These are phyloP conservation scores for Moniliophthora roreri DNA, from an alignment of 1,284 basidiomycete genomes.

Conservation along the genomic window DNA sequence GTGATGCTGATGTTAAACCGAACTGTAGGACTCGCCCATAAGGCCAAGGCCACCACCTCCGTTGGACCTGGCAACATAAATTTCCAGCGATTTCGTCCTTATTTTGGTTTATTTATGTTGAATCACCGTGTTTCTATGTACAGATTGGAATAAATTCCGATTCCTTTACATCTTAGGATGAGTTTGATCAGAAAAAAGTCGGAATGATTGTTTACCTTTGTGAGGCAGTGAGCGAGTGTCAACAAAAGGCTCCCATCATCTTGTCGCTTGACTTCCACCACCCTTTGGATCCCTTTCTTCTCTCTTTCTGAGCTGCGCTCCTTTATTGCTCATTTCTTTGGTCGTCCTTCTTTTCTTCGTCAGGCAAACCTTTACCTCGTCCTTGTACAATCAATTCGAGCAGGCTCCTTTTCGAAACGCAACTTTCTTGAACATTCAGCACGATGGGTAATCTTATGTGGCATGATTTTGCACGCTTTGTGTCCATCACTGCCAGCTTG, in stretches of 20 bases:
- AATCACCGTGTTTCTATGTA: not conserved
- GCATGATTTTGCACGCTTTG: conserved; percentile 75
- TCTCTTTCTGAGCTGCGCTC: conserved; percentile 57
- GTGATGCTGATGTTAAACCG: conserved; percentile 9
- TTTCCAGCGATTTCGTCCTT: not conserved
- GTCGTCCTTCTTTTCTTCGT: conserved; percentile 17
- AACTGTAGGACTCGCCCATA: conserved; percentile 19
- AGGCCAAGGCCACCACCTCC: conserved; percentile 31
- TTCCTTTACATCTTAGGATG: not conserved
- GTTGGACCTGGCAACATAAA: conserved; percentile 21
- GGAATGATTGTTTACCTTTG: not conserved
- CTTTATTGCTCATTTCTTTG: conserved; percentile 30
- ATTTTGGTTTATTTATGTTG: conserved; percentile 1
- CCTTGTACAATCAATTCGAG: conserved; percentile 18
- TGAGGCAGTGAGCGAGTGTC: not conserved
- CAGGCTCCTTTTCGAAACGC: conserved; percentile 24
- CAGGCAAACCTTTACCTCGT: conserved; percentile 18
- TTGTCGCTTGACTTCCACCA: conserved; percentile 8
- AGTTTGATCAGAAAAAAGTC: too few relatives aligned
- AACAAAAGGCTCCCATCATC: conserved; percentile 1
- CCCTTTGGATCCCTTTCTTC: conserved; percentile 27
- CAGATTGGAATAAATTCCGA: not conserved
- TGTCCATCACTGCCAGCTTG: conserved; percentile 68
- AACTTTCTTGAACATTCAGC: conserved; percentile 17
- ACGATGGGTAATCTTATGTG: conserved; percentile 82